Base-by-base conservation (phyloP, 2,329 filamentous ascomycete species). In the Ploettnerulaceae sp. region DNA sequence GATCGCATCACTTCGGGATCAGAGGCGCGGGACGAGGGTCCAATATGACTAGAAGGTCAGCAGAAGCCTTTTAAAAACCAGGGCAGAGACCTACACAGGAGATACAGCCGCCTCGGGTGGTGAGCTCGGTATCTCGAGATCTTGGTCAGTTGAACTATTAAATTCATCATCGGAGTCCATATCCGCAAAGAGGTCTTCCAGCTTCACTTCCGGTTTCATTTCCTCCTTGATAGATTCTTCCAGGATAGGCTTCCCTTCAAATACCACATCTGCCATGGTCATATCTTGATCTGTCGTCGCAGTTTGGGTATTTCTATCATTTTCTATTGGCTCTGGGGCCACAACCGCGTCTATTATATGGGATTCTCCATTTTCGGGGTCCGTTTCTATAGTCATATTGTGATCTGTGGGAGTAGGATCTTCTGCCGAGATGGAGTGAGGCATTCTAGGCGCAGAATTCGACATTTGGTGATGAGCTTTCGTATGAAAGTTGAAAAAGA, bases 1-100 rank as follows among this genome's bases (percentile, higher is more conserved):
- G 85, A 87, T 59, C 86, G 81, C 81, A 97, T 89, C 8, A 94
- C 78, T 61, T 90, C 87, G 1, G 87, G 82, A 57, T 95, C 88
- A 29, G 81, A 86, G 32, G 77, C 73, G 28, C 67, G 71, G 25
- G 73, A 58, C 0, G 66, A 60, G 11, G 66, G 54, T 8, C 59
- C 59, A 39, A 57, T 57, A 37, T 64, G 59, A 44, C 69, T 72
- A 47, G 34, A 46, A 31, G 22, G 29, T 56, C 25, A 52, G 44
- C 24, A 15, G 29, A 12, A 11, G 9, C 15, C 3, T n/a, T 15
- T 5, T 8, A 12, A 18, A 21, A 20, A 24, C 2, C 6, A 18
- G 5, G 14, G 35, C 2, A 35, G 15, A 22, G 25, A 54, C 71
- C 60, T 61, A 75, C 73, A 66, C 60, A 37, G 70, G 68, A 20